phyloP scores from a whole-genome alignment of 2,329 filamentous ascomycete species.

The Ophiostoma sp. region DNA sequence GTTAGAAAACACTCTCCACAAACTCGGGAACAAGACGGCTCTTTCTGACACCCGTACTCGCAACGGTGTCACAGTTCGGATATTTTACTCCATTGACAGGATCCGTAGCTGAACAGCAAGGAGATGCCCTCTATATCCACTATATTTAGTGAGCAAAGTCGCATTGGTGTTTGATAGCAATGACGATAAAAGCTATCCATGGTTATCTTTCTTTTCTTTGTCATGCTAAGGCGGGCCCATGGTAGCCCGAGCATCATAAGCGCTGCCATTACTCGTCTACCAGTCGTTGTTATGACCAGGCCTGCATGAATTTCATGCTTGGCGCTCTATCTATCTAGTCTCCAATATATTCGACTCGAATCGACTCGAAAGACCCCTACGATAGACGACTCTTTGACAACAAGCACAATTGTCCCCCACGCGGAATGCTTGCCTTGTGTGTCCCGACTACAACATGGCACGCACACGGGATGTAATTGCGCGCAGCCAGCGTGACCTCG shows the following conservation, averaged over 20 bases:
- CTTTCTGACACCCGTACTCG: background rate
- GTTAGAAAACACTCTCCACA: background rate
- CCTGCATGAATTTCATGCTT: background rate
- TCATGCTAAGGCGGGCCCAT: background rate
- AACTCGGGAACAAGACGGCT: background rate
- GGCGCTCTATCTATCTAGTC: background rate
- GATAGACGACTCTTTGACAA: background rate
- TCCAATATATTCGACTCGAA: background rate
- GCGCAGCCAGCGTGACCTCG: background rate
- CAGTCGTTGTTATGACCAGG: background rate
- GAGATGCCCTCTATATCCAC: background rate
- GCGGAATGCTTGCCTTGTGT: background rate
- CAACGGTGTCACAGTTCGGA: constrained; percentile 1
- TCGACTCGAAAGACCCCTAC: too few species aligned
- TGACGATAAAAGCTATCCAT: background rate
- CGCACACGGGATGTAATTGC: background rate
- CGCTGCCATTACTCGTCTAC: background rate
- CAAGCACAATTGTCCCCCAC: background rate
- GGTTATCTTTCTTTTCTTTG: background rate
- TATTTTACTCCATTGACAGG: background rate
- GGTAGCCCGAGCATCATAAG: background rate
- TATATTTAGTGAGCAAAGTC: background rate
- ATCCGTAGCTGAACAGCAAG: background rate
- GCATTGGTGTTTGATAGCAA: background rate
- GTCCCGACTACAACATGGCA: background rate